Conservation (phyloP, 2,329 filamentous ascomycete genomes). For the Paecilomyces formosus region DNA sequence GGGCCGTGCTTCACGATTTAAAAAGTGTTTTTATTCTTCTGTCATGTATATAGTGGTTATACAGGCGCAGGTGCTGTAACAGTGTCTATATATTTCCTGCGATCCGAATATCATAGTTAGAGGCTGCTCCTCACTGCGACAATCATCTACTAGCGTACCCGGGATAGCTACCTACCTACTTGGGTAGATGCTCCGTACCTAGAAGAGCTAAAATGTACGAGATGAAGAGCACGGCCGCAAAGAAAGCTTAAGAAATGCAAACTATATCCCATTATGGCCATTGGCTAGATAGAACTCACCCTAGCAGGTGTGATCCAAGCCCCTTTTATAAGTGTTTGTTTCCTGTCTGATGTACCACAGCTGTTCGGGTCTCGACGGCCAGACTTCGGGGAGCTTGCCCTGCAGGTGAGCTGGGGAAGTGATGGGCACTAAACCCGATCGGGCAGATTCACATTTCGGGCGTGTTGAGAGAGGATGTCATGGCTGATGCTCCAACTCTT, state of each 20-base stretch:
- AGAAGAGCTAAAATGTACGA: background rate
- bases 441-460: slow-evolving; percentile 16
- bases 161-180: background rate
- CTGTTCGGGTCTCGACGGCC: background rate
- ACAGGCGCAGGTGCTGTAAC: background rate
- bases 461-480: slow-evolving; percentile 12
- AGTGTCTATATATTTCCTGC: background rate
- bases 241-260: background rate
- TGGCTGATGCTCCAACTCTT: slow-evolving; percentile 14
- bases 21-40: background rate
- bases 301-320: background rate
- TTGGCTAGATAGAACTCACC: background rate
- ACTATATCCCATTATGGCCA: background rate
- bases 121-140: background rate
- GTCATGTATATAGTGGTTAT: background rate
- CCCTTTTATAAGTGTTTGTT: background rate
- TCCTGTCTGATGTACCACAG: background rate
- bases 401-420: background rate
- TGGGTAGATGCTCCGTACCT: background rate
- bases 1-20: background rate
- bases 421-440: slow-evolving; percentile 15
- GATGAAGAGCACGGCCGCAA: background rate
- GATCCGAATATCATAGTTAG: background rate
- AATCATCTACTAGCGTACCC: background rate
- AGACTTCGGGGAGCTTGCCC: background rate